Percentiles rank a stretch among this genome's conserved stretches.
Conservation (phyloP, 257 asterid species). For the Fraxinus excelsior region DNA sequence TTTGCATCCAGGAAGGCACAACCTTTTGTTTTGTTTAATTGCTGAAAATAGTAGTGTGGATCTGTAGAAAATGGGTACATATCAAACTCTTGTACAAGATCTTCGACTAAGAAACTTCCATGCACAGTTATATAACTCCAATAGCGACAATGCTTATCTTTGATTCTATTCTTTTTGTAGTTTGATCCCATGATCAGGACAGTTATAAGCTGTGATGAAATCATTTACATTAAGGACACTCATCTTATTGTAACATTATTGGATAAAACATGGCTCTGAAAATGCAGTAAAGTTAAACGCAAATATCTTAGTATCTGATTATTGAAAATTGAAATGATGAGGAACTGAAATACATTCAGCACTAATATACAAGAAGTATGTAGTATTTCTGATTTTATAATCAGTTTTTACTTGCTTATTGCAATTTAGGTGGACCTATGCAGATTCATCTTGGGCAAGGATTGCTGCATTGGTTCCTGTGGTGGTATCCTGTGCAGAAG, state of each 20-base stretch:
- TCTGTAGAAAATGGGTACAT: not conserved
- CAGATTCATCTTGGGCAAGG: slow-evolving; percentile 98
- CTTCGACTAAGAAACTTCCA: not conserved
- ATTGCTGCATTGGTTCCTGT: slow-evolving; percentile 94
- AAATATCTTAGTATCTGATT: not conserved
- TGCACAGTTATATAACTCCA: not conserved
- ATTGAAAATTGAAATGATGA: slow-evolving; percentile 19
- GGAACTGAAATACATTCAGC: slow-evolving; percentile 7
- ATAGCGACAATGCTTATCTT: not conserved
- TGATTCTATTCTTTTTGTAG: not conserved
- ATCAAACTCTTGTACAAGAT: not conserved
- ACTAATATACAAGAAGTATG: not conserved
- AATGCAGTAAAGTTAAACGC: not conserved
- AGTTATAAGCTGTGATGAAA: not conserved
- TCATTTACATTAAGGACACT: not conserved
- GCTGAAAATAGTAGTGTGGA: not conserved
- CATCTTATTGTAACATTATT: not conserved
- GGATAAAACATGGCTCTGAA: not conserved
- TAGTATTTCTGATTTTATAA: slow-evolving; percentile 25
- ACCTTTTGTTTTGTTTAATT: slow-evolving; percentile 1
- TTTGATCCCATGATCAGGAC: slow-evolving; percentile 2
- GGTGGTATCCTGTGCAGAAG: slow-evolving; percentile 92
- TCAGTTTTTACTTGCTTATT: slow-evolving; percentile 49
- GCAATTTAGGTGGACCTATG: slow-evolving; percentile 98
- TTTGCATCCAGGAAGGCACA: slow-evolving; percentile 2